Base-by-base conservation (phyloP, 2,329 filamentous ascomycete genomes). In the Fusarium sp. region DNA sequence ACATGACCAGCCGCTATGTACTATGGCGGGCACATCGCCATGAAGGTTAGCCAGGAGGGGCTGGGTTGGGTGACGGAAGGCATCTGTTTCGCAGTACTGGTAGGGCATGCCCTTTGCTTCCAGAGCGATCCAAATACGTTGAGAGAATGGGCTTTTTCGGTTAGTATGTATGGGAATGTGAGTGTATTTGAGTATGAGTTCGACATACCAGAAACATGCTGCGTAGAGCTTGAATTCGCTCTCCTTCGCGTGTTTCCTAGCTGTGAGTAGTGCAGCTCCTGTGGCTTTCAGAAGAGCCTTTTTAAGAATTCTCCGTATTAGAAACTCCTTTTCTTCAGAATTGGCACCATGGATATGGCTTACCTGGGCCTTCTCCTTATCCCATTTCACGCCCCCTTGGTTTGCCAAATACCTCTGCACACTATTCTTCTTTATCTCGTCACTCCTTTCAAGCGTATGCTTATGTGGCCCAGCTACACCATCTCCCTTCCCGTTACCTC, bases 101-200 rank as follows among this genome's bases (percentile, higher is more conserved):
- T 97, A 97, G 42, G 89, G 85, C 14, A 96, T 87, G 24, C 90
- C 88, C 80, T 96, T 96, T 77, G 91, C 86, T 81, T 97, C 94
- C 41, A 97, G 87, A 2, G 94, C 93, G 73, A 97, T 96, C 94
- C 94, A 97, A 33, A 96, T 93, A 24, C 94, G 90, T 80, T 97
- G 94, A 4, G 94, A 94, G 80, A 96, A 96, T 33, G 94, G 94
- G 79, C 92, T 93, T 49, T 20, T 11, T 15, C 9, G 61, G 59
- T 69, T 38, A 61, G 39, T 60, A 61, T 75, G 18, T 26, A 9
- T 35, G 24, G 4, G 15, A 28, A 11, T 17, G 6, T 2, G 24
- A 14, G n/a, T 33, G 18, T 10, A 12, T 14, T 20, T 31, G 11
- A 28, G 13, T 39, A 56, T 26, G 31, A 36, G 31, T 36, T 36